Evolutionary conservation across 257 asterid species (phyloP).

Genomic region (Capsicum baccatum): DNA sequence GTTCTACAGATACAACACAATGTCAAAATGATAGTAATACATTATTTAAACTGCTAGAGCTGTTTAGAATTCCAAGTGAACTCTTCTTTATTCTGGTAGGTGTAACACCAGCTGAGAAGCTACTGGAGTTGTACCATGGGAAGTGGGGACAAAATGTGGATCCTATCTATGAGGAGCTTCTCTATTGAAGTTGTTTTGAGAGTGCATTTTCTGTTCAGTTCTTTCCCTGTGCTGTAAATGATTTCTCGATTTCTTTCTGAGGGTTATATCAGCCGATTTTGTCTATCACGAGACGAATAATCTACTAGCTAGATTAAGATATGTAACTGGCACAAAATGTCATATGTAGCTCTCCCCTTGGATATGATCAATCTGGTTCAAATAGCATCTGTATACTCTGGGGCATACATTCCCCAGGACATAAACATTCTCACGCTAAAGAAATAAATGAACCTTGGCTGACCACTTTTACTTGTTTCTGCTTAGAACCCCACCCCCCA

Average conservation of each 20-base stretch:
- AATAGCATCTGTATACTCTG: background rate
- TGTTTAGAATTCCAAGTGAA: background rate
- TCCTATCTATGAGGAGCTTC: slow-evolving; percentile 89
- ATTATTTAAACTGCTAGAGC: background rate
- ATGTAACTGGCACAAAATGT: background rate
- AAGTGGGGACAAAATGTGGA: slow-evolving; percentile 87
- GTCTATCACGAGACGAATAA: background rate
- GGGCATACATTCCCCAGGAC: background rate
- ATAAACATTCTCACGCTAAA: background rate
- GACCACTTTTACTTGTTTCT: background rate
- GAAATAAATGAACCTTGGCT: slow-evolving; percentile 23
- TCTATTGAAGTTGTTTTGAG: slow-evolving; percentile 52
- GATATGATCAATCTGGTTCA: slow-evolving; percentile 25
- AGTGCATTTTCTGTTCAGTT: background rate
- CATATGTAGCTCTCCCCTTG: slow-evolving; percentile 9
- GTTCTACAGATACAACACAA: background rate
- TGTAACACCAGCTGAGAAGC: slow-evolving; percentile 93
- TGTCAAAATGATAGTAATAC: background rate
- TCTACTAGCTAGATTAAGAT: slow-evolving; percentile 15
- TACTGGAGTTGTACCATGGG: slow-evolving; percentile 84
- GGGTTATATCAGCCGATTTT: background rate
- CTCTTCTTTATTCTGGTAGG: slow-evolving; percentile 45
- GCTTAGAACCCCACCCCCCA: too few species aligned
- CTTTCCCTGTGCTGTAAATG: slow-evolving; percentile 4
- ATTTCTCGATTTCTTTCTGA: slow-evolving; percentile 18